phyloP scores from a whole-genome alignment of 116 monocot species.

The Phalaenopsis hybrid region DNA sequence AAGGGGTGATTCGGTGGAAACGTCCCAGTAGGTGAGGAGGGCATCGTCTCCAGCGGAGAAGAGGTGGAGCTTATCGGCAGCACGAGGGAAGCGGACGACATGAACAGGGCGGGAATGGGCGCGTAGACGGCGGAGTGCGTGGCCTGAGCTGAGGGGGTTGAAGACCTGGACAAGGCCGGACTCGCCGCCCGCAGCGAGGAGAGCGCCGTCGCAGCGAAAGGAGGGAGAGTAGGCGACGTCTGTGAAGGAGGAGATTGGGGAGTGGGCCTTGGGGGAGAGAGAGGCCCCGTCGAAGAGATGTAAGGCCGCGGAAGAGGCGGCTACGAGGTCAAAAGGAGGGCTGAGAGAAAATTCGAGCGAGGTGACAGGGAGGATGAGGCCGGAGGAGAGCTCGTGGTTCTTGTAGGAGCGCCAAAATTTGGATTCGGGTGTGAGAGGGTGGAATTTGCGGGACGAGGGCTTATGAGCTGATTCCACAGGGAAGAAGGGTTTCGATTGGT shows the following conservation, averaged over 20 bases:
- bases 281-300: conserved; percentile 37
- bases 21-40: conserved; percentile 69
- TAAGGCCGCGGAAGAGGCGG: conserved; percentile 49
- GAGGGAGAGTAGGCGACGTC: conserved; percentile 82
- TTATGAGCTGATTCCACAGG: conserved; percentile 22
- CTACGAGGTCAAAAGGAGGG: conserved; percentile 54
- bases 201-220: conserved; percentile 78
- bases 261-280: conserved; percentile 45
- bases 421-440: conserved; percentile 51
- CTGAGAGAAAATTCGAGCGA: conserved; percentile 59
- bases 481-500: conserved; percentile 44
- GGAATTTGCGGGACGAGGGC: conserved; percentile 15
- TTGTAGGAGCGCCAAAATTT: conserved; percentile 74
- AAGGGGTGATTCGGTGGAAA: conserved; percentile 40
- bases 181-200: conserved; percentile 64
- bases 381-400: conserved; percentile 38
- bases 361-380: conserved; percentile 51
- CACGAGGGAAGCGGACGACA: conserved; percentile 59
- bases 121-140: conserved; percentile 50
- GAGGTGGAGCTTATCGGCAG: conserved; percentile 68
- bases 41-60: conserved; percentile 89
- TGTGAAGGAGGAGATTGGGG: conserved; percentile 42
- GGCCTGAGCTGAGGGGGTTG: conserved; percentile 17
- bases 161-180: conserved; percentile 52
- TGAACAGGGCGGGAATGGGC: conserved; percentile 60